These are phyloP conservation scores for Umbelopsis sp. DNA, from an alignment of 371 early-diverging fungal species.

Conservation along the genomic window DNA sequence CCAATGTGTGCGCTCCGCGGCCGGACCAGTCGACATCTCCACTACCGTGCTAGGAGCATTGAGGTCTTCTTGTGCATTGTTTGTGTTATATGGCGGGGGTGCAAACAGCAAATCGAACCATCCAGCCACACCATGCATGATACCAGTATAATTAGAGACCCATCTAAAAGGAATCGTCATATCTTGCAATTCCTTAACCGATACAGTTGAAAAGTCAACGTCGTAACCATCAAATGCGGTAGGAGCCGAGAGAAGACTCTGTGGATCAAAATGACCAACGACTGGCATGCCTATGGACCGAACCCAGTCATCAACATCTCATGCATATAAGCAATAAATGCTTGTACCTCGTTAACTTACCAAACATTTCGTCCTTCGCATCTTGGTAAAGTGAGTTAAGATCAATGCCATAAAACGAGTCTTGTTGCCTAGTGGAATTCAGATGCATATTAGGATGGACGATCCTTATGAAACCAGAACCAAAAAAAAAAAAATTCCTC, in stretches of 20 bases:
- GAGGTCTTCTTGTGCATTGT: constrained; percentile 15
- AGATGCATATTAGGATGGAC: no score
- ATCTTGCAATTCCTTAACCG: constrained; percentile 74
- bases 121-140: constrained; percentile 94
- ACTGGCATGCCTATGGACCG: constrained; percentile 71
- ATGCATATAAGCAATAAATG: background rate
- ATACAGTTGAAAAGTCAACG: constrained; percentile 88
- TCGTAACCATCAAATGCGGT: constrained; percentile 47
- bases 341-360: constrained; percentile 29
- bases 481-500: constrained; percentile 1
- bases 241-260: constrained; percentile 75
- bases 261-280: constrained; percentile 93
- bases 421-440: constrained; percentile 63
- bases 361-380: constrained; percentile 87
- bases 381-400: constrained; percentile 80
- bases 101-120: constrained; percentile 95
- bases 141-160: constrained; percentile 84
- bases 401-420: constrained; percentile 92
- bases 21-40: constrained; percentile 85
- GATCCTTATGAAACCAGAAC: no score
- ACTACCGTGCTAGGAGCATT: constrained; percentile 38
- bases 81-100: constrained; percentile 42
- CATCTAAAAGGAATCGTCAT: constrained; percentile 87
- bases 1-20: constrained; percentile 94
- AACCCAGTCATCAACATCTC: constrained; percentile 38